A percentile compares a stretch with the other conserved stretches of the same genome.
Conservation (phyloP, 169 alveolate species). For the Plasmodium gallinaceum region DNA sequence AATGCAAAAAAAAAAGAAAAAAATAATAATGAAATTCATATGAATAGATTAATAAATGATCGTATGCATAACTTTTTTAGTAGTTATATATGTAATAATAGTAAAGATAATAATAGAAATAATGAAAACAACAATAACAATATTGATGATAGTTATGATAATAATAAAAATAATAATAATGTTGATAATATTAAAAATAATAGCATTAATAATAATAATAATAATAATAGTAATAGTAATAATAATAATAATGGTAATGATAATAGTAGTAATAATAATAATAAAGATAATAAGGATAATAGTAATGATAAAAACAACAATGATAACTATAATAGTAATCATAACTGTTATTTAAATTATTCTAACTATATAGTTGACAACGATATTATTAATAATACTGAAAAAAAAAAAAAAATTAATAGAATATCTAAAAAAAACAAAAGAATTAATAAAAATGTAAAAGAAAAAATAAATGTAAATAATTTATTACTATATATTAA, state of each 20-base stretch:
- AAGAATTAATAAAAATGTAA: constrained; percentile 7
- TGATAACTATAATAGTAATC: not conserved
- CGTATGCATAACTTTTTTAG: too few relatives aligned
- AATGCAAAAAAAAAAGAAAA: too few relatives aligned
- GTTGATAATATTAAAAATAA: not conserved
- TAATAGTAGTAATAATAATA: not conserved
- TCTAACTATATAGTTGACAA: not conserved
- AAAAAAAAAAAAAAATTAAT: not conserved
- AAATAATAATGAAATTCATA: too few relatives aligned
- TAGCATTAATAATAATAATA: not conserved
- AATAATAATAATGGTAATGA: not conserved
- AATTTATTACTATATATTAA: constrained; percentile 35
- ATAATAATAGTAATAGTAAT: not conserved
- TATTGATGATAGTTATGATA: not conserved
- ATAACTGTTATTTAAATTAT: not conserved
- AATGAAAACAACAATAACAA: too few relatives aligned
- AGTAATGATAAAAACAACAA: not conserved
- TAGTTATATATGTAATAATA: too few relatives aligned
- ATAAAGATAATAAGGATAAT: not conserved
- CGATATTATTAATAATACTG: not conserved
- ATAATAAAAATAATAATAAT: not conserved
- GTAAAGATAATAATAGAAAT: too few relatives aligned
- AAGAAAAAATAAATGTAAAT: constrained; percentile 20
- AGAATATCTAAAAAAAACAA: not conserved
- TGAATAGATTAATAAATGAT: too few relatives aligned